Percentiles rank a stretch among this genome's conserved stretches.
phyloP scores from a whole-genome alignment of 768 basidiomycete species.

The Boletellus ananas region DNA sequence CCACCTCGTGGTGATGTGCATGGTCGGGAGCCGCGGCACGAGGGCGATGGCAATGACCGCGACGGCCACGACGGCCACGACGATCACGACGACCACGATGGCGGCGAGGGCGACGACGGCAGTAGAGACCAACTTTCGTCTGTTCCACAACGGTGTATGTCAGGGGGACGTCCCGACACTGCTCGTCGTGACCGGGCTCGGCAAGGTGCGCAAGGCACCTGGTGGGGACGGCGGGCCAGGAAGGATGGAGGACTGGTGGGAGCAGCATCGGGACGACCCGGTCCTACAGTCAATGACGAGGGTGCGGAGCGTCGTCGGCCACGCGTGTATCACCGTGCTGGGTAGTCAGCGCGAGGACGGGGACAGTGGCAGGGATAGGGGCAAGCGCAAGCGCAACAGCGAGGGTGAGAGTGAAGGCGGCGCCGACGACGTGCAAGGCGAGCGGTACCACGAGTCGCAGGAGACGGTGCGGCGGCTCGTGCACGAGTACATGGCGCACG shows the following conservation, averaged over 20 bases:
- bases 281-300: slow-evolving; percentile 11
- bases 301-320: slow-evolving; percentile 6
- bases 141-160: slow-evolving; percentile 39
- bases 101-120: slow-evolving; percentile 24
- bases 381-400: no score
- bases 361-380: neutral
- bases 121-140: slow-evolving; percentile 33
- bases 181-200: slow-evolving; percentile 39
- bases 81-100: no score
- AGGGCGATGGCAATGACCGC: slow-evolving; percentile 19
- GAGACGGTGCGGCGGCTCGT: slow-evolving; percentile 12
- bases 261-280: slow-evolving; percentile 12
- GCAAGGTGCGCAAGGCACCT: slow-evolving; percentile 10
- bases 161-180: slow-evolving; percentile 32
- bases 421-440: slow-evolving; percentile 15
- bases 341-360: neutral
- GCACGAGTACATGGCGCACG: slow-evolving; percentile 1
- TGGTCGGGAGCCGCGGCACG: slow-evolving; percentile 37
- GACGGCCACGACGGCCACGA: no score
- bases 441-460: slow-evolving; percentile 17
- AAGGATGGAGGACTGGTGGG: slow-evolving; percentile 35
- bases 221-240: neutral
- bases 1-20: slow-evolving; percentile 38
- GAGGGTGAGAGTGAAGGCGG: neutral
- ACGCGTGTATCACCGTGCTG: slow-evolving; percentile 31